These are phyloP conservation scores for Candida argentea DNA, from an alignment of 805 yeast species.

Conservation along the genomic window DNA sequence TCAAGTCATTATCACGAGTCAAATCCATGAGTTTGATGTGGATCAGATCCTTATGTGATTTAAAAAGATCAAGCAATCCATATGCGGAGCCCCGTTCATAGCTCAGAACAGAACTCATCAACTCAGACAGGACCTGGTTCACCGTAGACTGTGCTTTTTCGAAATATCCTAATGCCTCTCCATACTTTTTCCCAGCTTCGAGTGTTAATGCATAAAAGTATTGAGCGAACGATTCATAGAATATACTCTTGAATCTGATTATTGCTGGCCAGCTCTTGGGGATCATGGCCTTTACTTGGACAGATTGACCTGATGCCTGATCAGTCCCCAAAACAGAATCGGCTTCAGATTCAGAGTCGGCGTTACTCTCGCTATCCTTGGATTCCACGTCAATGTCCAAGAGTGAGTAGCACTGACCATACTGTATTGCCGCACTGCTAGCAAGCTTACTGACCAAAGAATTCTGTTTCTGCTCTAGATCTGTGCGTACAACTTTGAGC, in stretches of 20 bases:
- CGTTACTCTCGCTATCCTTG: conserved; percentile 15
- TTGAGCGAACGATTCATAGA: conserved; percentile 49
- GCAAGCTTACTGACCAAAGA: conserved; percentile 71
- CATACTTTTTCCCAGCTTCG: conserved; percentile 51
- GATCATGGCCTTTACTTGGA: conserved; percentile 16
- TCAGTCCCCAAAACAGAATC: conserved; percentile 5
- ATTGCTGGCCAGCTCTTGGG: conserved; percentile 41
- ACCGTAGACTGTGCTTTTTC: conserved; percentile 39
- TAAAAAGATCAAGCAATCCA: conserved; percentile 30
- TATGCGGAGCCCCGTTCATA: conserved; percentile 18
- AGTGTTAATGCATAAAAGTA: conserved; percentile 48
- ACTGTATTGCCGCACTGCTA: conserved; percentile 47
- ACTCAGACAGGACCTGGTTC: conserved; percentile 20
- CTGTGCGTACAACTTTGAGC: conserved; percentile 45
- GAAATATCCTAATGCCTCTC: conserved; percentile 65
- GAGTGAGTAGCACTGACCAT: conserved; percentile 39
- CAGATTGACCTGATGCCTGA: conserved; percentile 4
- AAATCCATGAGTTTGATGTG: conserved; percentile 31
- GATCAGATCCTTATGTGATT: conserved; percentile 31
- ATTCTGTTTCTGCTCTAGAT: conserved; percentile 43
- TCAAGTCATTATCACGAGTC: conserved; percentile 80
- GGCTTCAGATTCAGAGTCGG: conserved; percentile 8
- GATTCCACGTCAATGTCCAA: conserved; percentile 17
- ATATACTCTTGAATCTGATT: conserved; percentile 41
- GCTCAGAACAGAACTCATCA: conserved; percentile 12